A percentile compares a stretch with the other conserved stretches of the same genome.
Conservation (phyloP, 768 basidiomycete species). For the Boletus bicolor region DNA sequence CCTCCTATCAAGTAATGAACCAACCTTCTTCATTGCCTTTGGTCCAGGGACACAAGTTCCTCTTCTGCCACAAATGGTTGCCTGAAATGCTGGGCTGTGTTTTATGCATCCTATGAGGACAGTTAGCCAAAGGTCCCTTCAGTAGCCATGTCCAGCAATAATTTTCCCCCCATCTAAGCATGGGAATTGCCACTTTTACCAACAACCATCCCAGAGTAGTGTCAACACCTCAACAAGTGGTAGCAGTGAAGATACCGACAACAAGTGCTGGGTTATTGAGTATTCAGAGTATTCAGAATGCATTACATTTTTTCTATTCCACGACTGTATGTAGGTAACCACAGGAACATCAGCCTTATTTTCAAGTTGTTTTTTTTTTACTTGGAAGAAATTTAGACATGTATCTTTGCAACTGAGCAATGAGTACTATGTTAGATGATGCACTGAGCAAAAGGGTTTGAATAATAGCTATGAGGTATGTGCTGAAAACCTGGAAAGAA, state of each 20-base stretch:
- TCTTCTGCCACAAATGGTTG: too few relatives aligned
- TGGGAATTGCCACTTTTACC: slow-evolving; percentile 21
- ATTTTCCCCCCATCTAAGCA: slow-evolving; percentile 31
- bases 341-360: neutral
- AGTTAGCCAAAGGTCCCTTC: neutral
- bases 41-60: too few relatives aligned
- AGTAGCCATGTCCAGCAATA: slow-evolving; percentile 35
- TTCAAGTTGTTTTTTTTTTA: neutral
- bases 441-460: neutral
- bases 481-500: neutral
- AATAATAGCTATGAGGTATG: slow-evolving; percentile 18
- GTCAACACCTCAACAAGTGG: slow-evolving; percentile 8
- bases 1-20: too few relatives aligned
- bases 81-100: too few relatives aligned
- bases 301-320: neutral
- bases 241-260: neutral
- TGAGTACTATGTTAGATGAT: slow-evolving; percentile 9
- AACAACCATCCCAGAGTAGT: slow-evolving; percentile 3
- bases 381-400: neutral
- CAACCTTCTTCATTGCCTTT: too few relatives aligned
- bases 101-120: neutral
- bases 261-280: slow-evolving; percentile 32
- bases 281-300: neutral
- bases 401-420: neutral
- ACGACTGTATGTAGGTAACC: neutral